These are phyloP conservation scores for Persicaria tinctoria DNA, from an alignment of 148 eudicot species.

Conservation along the genomic window DNA sequence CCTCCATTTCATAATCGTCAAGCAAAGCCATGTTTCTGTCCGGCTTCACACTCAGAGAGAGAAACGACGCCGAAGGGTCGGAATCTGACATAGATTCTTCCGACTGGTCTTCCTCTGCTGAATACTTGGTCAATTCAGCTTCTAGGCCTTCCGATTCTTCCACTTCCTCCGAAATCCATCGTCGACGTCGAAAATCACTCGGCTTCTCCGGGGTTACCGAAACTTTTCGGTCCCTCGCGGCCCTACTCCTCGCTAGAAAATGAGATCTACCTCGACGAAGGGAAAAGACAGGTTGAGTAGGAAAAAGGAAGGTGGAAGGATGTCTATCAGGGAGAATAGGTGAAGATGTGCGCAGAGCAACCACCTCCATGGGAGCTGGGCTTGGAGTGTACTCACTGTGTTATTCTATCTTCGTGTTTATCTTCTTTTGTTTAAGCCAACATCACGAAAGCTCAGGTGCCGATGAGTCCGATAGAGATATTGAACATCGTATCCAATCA, in stretches of 20 bases:
- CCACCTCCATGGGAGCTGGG: slow-evolving; percentile 26
- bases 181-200: slow-evolving; percentile 4
- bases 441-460: no score
- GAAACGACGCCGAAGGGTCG: slow-evolving; percentile 27
- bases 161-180: slow-evolving; percentile 16
- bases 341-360: slow-evolving; percentile 14
- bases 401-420: slow-evolving; percentile 7
- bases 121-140: slow-evolving; percentile 9
- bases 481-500: no score
- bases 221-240: slow-evolving; percentile 13
- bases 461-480: no score
- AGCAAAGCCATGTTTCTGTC: slow-evolving; percentile 64
- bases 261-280: slow-evolving; percentile 6
- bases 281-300: neutral
- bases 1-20: slow-evolving; percentile 94
- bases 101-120: slow-evolving; percentile 21
- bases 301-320: slow-evolving; percentile 13
- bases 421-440: neutral
- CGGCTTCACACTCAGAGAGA: slow-evolving; percentile 74
- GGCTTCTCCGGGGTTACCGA: slow-evolving; percentile 13
- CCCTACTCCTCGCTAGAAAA: slow-evolving; percentile 11
- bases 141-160: slow-evolving; percentile 14
- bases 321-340: slow-evolving; percentile 16
- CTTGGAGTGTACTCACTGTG: neutral
- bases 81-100: slow-evolving; percentile 21